Percentiles rank a stretch among this genome's conserved stretches.
These are phyloP conservation scores for Batrachochytrium dendrobatidis DNA, from an alignment of 371 early-diverging fungal species.

Conservation along the genomic window DNA sequence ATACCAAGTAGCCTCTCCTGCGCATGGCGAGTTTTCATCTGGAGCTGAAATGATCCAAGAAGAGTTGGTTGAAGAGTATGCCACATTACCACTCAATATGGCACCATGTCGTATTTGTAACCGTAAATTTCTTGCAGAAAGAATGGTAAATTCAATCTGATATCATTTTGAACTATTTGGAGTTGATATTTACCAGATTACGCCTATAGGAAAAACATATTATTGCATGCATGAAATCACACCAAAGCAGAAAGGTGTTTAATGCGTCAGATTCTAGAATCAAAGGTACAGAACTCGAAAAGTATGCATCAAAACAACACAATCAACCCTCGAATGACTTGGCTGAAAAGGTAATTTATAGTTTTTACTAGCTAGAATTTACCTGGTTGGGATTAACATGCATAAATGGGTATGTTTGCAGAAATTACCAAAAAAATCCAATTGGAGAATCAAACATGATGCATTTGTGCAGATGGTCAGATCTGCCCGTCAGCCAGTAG, in stretches of 20 bases:
- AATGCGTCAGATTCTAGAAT: constrained; percentile 33
- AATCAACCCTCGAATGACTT: constrained; percentile 3
- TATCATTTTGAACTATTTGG: neutral
- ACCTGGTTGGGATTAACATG: neutral
- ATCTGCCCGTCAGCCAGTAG: constrained; percentile 18
- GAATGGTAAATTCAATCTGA: constrained; percentile 18
- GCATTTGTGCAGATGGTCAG: constrained; percentile 39
- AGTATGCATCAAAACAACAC: constrained; percentile 22
- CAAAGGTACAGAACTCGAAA: constrained; percentile 43
- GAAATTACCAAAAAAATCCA: constrained; percentile 18
- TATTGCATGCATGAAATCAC: constrained; percentile 29
- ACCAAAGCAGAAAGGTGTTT: constrained; percentile 33
- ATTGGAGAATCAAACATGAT: constrained; percentile 40
- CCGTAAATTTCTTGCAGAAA: constrained; percentile 29
- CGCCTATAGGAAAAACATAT: constrained; percentile 31
- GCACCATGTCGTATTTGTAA: constrained; percentile 28
- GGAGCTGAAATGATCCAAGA: too few species aligned
- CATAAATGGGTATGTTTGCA: neutral
- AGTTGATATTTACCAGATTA: neutral
- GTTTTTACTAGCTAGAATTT: neutral
- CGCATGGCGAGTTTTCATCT: too few species aligned
- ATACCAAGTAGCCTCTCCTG: too few species aligned
- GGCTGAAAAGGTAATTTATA: neutral
- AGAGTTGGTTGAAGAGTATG: constrained; percentile 7
- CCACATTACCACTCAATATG: neutral